Evolutionary conservation across 1,139 yeast genomes (phyloP).

Genomic region (Trichomonascaceae sp.): DNA sequence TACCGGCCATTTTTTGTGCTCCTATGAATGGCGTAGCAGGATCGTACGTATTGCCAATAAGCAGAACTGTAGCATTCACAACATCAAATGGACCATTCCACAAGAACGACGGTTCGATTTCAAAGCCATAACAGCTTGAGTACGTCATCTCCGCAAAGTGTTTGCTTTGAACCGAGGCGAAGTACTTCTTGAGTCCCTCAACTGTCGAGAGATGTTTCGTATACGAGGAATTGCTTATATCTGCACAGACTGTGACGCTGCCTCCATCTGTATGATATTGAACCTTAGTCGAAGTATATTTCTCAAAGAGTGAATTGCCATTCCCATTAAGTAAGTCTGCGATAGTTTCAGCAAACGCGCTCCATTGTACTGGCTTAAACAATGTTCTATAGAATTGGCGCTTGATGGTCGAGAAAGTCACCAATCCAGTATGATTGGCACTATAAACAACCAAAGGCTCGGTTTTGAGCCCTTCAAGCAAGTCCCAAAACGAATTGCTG

Average conservation of each 20-base stretch:
- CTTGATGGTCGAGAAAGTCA: conserved; percentile 12
- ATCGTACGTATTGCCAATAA: conserved; percentile 15
- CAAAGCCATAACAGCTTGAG: conserved; percentile 9
- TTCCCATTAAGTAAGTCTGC: conserved; percentile 11
- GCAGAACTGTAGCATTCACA: conserved; percentile 14
- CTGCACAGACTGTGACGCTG: conserved; percentile 15
- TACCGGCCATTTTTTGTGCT: conserved; percentile 15
- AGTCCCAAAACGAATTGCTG: conserved; percentile 4
- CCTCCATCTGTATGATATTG: conserved; percentile 8
- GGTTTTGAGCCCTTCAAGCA: conserved; percentile 7
- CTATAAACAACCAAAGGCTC: conserved; percentile 11
- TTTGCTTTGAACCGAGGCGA: background rate
- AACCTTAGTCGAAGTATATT: no score
- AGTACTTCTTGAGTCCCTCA: conserved; percentile 8
- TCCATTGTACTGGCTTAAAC: conserved; percentile 12
- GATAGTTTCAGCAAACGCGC: conserved; percentile 9
- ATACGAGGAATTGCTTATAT: conserved; percentile 9
- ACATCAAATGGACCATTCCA: conserved; percentile 17
- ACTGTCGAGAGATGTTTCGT: conserved; percentile 1
- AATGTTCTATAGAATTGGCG: conserved; percentile 4
- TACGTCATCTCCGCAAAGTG: conserved; percentile 5
- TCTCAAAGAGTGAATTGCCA: conserved; percentile 5
- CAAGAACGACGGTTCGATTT: conserved; percentile 9
- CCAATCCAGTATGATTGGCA: conserved; percentile 9
- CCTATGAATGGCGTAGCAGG: conserved; percentile 16